Evolutionary conservation across 2,329 filamentous ascomycete species (phyloP).

Genomic region (Beauveria australis): DNA sequence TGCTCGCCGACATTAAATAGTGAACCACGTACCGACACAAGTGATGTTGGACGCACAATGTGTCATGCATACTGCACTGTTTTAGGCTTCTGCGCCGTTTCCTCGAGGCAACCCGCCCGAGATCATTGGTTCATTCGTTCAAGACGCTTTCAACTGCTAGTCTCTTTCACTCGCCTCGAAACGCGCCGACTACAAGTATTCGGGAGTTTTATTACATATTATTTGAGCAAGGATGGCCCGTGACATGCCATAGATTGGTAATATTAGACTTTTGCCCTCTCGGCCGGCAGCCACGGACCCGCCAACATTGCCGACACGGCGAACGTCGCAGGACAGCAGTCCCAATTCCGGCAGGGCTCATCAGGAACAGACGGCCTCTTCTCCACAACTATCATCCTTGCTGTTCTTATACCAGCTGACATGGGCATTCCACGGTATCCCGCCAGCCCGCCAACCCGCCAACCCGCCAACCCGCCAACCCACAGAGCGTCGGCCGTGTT

Average conservation of each 20-base stretch:
- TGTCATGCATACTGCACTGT: background rate
- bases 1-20: background rate
- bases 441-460: no score
- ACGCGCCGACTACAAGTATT: no score
- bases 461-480: no score
- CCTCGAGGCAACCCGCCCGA: no score
- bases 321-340: background rate
- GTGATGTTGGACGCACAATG: background rate
- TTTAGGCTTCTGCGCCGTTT: background rate
- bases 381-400: no score
- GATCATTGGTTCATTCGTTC: background rate
- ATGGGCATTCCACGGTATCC: background rate
- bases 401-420: no score
- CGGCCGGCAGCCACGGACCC: conserved; percentile 1
- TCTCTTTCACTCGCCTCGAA: no score
- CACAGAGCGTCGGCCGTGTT: no score
- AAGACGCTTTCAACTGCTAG: background rate
- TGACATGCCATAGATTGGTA: background rate
- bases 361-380: no score
- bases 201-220: background rate
- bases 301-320: background rate
- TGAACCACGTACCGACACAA: no score
- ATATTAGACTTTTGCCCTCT: background rate
- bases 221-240: background rate
- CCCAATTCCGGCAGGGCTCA: background rate